A percentile compares a stretch with the other conserved stretches of the same genome.
Evolutionary conservation across 257 asterid species (phyloP).

Genomic region (Salvia rosmarinus): DNA sequence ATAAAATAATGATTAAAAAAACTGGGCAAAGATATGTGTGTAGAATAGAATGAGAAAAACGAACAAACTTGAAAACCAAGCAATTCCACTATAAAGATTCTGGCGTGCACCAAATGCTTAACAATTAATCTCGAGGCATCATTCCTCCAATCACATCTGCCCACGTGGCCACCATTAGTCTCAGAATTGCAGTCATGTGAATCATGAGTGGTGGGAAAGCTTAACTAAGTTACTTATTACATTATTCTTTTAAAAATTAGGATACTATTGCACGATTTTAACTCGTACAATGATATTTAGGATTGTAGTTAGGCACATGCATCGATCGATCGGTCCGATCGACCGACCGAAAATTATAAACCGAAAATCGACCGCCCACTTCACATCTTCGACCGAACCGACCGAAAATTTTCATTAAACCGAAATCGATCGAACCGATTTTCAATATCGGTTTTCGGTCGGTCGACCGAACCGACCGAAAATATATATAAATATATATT

Average conservation of each 20-base stretch:
- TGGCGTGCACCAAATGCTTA: conserved; percentile 59
- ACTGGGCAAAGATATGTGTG: background rate
- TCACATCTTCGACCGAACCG: too few species aligned
- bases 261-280: background rate
- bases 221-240: conserved; percentile 20
- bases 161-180: conserved; percentile 56
- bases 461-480: too few species aligned
- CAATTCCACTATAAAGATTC: conserved; percentile 53
- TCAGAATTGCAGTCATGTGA: conserved; percentile 50
- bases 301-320: too few species aligned
- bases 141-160: conserved; percentile 36
- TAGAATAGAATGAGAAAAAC: conserved; percentile 31
- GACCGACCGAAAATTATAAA: too few species aligned
- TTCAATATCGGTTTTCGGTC: too few species aligned
- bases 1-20: conserved; percentile 32
- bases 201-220: conserved; percentile 52
- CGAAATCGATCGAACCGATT: too few species aligned
- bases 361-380: too few species aligned
- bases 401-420: too few species aligned
- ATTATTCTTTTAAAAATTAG: background rate
- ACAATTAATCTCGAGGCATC: conserved; percentile 56
- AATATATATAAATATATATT: too few species aligned
- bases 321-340: too few species aligned
- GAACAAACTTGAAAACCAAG: conserved; percentile 56
- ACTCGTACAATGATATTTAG: background rate